Evolutionary conservation across 2,329 filamentous ascomycete species (phyloP), one percentile per base, ranked within the genome.

Genomic region (Penicillium sp.): DNA sequence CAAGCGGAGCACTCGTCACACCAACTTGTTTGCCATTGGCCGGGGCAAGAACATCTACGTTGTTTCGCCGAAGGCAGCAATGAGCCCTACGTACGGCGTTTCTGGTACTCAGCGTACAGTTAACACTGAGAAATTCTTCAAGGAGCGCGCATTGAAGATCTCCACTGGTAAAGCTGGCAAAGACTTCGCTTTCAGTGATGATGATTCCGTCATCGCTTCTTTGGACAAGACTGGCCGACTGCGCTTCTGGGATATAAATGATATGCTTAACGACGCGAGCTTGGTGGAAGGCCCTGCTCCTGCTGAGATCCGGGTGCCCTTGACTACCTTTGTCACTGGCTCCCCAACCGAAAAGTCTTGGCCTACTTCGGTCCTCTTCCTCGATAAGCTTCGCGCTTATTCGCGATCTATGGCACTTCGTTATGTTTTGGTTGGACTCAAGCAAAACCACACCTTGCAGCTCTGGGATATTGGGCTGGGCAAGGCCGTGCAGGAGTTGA

Each of bases 381-480:
- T 99, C 66, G 94, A 99, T 78, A 99, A 97, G 81, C 87, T 92
- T 76, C 90, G 92, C 61, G 92, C 94, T 45, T 97, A 95, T 76
- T 85, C 88, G 78, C 96, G 94, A 78, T 88, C 90, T 59, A 89
- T 90, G 70, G 92, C 95, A 47, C 82, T 97, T 61, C 87, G 94
- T 60, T 99, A 99, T 79, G 88, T 99, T 79, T 88, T 99, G 72
- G 91, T 99, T 61, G 94, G 94, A 68, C 91, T 97, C 85, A 97
- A 97, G 80, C 94, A 99, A 76, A 99, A 99, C 76, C 94, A 99
- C 78, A 95, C 93, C 55, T 85, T 99, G 60, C 95, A 99, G 80
- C 85, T 99, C 44, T 99, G 94, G 95, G 94, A 99, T 79, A 87
- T 99, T 70, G 92, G 90, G 41, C 87, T 99, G 34, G 90, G 89